Percentiles rank a stretch among this genome's conserved stretches.
Conservation (phyloP, 352 stramenopile species). For the Phytophthora nicotianae region DNA sequence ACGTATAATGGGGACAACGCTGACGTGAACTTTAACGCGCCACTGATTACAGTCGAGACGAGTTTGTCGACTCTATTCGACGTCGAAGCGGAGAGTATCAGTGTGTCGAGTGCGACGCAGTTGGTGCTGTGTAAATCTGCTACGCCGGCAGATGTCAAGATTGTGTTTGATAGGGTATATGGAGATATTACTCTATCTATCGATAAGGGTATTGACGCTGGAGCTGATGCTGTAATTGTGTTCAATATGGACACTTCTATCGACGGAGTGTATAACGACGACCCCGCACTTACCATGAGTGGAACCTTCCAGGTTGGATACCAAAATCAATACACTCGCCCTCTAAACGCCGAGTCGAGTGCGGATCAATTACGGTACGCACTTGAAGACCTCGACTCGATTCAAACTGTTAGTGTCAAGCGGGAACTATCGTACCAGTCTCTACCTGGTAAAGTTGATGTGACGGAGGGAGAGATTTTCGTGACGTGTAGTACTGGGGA, state of each 20-base stretch:
- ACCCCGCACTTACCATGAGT: slow-evolving; percentile 58
- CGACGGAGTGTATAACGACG: slow-evolving; percentile 61
- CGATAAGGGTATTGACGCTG: slow-evolving; percentile 20
- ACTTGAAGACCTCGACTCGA: slow-evolving; percentile 61
- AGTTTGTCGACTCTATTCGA: slow-evolving; percentile 52
- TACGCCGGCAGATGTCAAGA: slow-evolving; percentile 42
- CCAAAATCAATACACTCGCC: slow-evolving; percentile 55
- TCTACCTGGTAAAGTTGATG: slow-evolving; percentile 56
- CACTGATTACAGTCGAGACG: slow-evolving; percentile 41
- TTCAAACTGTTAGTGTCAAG: slow-evolving; percentile 56
- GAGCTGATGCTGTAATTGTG: slow-evolving; percentile 10
- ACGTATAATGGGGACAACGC: slow-evolving; percentile 16
- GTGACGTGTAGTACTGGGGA: slow-evolving; percentile 54
- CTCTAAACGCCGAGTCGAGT: slow-evolving; percentile 71
- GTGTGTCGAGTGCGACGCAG: slow-evolving; percentile 50
- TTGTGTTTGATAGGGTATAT: slow-evolving; percentile 70
- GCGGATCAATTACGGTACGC: slow-evolving; percentile 65
- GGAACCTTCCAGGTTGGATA: slow-evolving; percentile 85
- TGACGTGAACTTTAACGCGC: slow-evolving; percentile 29
- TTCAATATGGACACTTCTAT: slow-evolving; percentile 42
- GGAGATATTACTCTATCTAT: slow-evolving; percentile 48
- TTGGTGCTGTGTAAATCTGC: slow-evolving; percentile 41
- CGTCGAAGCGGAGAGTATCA: slow-evolving; percentile 62
- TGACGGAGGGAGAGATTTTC: slow-evolving; percentile 61
- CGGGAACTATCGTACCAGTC: slow-evolving; percentile 52